Evolutionary conservation across 768 basidiomycete species (phyloP).

Genomic region (Leccinum uliginosum): DNA sequence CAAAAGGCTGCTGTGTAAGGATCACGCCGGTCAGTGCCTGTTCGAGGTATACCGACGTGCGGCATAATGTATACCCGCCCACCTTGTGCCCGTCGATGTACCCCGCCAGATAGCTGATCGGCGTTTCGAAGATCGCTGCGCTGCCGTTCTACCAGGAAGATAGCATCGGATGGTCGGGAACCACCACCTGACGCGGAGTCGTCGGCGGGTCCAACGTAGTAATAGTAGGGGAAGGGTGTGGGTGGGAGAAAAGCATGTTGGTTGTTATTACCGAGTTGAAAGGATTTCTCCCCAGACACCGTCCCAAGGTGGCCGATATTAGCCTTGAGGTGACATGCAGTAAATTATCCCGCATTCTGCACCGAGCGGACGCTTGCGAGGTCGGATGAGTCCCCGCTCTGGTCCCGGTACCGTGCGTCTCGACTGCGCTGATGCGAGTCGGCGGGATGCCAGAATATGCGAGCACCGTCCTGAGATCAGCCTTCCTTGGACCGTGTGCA

Average conservation of each 20-base stretch:
- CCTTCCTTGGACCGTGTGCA: constrained; percentile 54
- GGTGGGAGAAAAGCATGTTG: too few species aligned
- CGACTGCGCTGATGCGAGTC: constrained; percentile 53
- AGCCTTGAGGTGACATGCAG: constrained; percentile 69
- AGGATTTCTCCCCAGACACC: constrained; percentile 63
- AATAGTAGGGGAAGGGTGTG: too few species aligned
- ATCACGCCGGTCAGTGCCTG: constrained; percentile 45
- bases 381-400: constrained; percentile 65
- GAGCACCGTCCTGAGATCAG: constrained; percentile 44
- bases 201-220: neutral
- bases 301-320: constrained; percentile 76
- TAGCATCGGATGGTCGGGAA: constrained; percentile 35
- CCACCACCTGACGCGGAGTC: neutral
- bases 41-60: constrained; percentile 64
- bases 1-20: constrained; percentile 41
- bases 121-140: constrained; percentile 52
- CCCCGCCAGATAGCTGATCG: constrained; percentile 39
- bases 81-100: constrained; percentile 59
- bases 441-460: constrained; percentile 41
- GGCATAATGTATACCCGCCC: constrained; percentile 51
- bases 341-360: constrained; percentile 45
- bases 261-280: too few species aligned
- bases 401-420: constrained; percentile 74
- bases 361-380: constrained; percentile 57
- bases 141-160: constrained; percentile 34